These are phyloP conservation scores for Pascua guehoae DNA, from an alignment of 1,284 basidiomycete genomes.

Conservation along the genomic window DNA sequence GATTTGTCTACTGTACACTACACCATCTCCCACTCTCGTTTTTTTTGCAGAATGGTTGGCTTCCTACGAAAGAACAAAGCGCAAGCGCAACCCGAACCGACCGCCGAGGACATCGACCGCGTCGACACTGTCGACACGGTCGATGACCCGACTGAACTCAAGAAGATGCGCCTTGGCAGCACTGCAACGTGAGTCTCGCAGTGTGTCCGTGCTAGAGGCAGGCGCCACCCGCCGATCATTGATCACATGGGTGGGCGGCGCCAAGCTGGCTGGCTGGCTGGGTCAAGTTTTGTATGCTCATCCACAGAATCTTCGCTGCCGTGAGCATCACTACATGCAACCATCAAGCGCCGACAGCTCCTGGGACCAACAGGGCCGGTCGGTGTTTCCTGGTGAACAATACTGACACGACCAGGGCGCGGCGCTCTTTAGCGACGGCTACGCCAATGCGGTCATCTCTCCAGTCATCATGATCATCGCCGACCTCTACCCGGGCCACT, in stretches of 20 bases:
- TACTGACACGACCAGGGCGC: slow-evolving; percentile 55
- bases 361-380: not conserved
- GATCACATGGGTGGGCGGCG: not conserved
- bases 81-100: too few species aligned
- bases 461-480: slow-evolving; percentile 56
- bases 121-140: too few species aligned
- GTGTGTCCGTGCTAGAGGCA: not conserved
- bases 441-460: slow-evolving; percentile 75
- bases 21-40: too few species aligned
- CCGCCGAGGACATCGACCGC: too few species aligned
- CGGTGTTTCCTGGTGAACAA: not conserved
- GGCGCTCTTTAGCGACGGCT: slow-evolving; percentile 77
- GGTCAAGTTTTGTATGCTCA: not conserved
- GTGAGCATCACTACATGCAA: not conserved
- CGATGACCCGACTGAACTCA: too few species aligned
- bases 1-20: too few species aligned
- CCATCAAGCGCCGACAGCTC: not conserved
- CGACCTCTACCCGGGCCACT: slow-evolving; percentile 59
- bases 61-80: too few species aligned
- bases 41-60: too few species aligned
- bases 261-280: not conserved
- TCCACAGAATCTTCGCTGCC: slow-evolving; percentile 9
- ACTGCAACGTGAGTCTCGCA: slow-evolving; percentile 9
- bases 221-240: not conserved
- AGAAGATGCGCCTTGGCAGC: slow-evolving; percentile 1